phyloP scores from a whole-genome alignment of 257 asterid species.

The Gentiana dahurica region DNA sequence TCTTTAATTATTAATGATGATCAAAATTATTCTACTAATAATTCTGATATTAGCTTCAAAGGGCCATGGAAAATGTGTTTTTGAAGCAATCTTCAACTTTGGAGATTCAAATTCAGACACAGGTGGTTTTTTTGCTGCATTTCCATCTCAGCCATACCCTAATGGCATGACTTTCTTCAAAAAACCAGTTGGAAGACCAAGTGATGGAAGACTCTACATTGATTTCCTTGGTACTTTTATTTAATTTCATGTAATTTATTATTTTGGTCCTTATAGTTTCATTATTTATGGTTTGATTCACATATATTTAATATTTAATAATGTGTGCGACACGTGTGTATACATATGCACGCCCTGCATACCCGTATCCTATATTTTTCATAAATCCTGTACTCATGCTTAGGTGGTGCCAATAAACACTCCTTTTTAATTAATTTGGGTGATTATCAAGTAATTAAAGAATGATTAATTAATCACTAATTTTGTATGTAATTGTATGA shows the following conservation, averaged over 20 bases:
- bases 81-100: constrained; percentile 61
- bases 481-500: neutral
- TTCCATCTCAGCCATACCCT: constrained; percentile 53
- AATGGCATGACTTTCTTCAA: constrained; percentile 73
- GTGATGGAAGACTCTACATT: constrained; percentile 67
- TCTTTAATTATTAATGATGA: no score
- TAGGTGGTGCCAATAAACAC: no score
- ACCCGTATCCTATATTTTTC: no score
- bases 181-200: constrained; percentile 67
- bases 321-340: no score
- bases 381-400: no score
- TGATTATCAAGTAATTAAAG: no score
- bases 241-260: neutral
- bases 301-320: no score
- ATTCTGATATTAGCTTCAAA: neutral
- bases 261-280: neutral
- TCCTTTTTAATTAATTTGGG: no score
- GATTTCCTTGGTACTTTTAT: constrained; percentile 61
- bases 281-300: neutral
- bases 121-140: constrained; percentile 75
- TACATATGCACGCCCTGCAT: no score
- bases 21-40: neutral
- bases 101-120: constrained; percentile 83
- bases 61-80: constrained; percentile 29
- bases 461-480: no score